A percentile compares a stretch with the other conserved stretches of the same genome.
Evolutionary conservation across 2,329 filamentous ascomycete genomes (phyloP).

Genomic region (Rutstroemia sydowiana): DNA sequence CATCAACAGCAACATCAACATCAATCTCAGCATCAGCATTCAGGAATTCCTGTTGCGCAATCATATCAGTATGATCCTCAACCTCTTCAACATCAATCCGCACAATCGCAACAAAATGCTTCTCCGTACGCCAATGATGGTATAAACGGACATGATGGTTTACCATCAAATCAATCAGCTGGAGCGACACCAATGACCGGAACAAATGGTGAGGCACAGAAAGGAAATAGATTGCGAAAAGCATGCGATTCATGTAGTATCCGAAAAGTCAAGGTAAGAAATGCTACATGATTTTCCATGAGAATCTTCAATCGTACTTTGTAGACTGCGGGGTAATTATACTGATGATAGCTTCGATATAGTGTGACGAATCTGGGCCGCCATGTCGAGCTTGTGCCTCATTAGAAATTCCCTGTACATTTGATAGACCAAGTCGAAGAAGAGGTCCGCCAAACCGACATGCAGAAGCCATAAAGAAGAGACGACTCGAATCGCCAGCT

Average conservation of each 20-base stretch:
- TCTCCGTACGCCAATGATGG: constrained; percentile 15
- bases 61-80: constrained; percentile 11
- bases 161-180: constrained; percentile 12
- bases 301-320: background rate
- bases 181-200: constrained; percentile 14
- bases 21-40: constrained; percentile 9
- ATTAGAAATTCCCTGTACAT: constrained; percentile 61
- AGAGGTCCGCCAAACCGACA: constrained; percentile 60
- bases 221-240: constrained; percentile 37
- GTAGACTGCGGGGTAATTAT: constrained; percentile 2
- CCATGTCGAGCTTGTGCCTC: constrained; percentile 58
- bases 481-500: constrained; percentile 36
- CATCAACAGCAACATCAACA: constrained; percentile 6
- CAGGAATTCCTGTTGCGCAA: constrained; percentile 5
- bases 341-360: constrained; percentile 11
- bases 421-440: constrained; percentile 54
- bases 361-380: constrained; percentile 61
- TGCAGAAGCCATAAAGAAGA: constrained; percentile 59
- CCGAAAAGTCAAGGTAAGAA: constrained; percentile 43
- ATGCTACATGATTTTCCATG: background rate
- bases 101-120: constrained; percentile 11
- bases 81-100: constrained; percentile 10
- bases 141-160: constrained; percentile 14
- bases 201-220: constrained; percentile 17
- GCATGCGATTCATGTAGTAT: constrained; percentile 47